A percentile compares a stretch with the other conserved stretches of the same genome.
These are phyloP conservation scores for Calocybe gambosa DNA, from an alignment of 1,284 basidiomycete genomes.

Conservation along the genomic window DNA sequence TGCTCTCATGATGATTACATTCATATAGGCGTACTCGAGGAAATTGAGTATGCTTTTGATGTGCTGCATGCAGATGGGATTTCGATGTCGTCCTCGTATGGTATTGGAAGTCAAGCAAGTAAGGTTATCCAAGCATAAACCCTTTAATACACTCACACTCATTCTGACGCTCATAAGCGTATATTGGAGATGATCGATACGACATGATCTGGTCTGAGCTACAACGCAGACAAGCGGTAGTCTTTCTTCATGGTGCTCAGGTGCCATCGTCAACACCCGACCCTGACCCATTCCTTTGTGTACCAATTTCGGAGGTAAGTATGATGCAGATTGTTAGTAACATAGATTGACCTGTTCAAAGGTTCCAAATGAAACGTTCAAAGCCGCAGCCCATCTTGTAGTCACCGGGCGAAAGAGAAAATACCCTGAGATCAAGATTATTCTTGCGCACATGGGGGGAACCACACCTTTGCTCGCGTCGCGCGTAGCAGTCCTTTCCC, in stretches of 20 bases:
- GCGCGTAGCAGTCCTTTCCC: slow-evolving; percentile 58
- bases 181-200: slow-evolving; percentile 57
- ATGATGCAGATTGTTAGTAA: background rate
- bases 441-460: slow-evolving; percentile 67
- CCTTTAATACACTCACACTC: background rate
- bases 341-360: slow-evolving; percentile 20
- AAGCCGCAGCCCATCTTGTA: slow-evolving; percentile 69
- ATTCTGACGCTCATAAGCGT: slow-evolving; percentile 34
- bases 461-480: slow-evolving; percentile 53
- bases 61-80: slow-evolving; percentile 55
- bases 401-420: slow-evolving; percentile 61
- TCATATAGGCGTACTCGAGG: slow-evolving; percentile 41
- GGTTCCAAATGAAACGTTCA: slow-evolving; percentile 76
- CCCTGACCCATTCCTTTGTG: slow-evolving; percentile 53
- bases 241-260: slow-evolving; percentile 68
- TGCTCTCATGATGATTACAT: background rate
- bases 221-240: slow-evolving; percentile 45
- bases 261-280: slow-evolving; percentile 55
- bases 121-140: slow-evolving; percentile 7
- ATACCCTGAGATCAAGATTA: slow-evolving; percentile 50
- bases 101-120: slow-evolving; percentile 43
- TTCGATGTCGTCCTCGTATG: slow-evolving; percentile 58
- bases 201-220: slow-evolving; percentile 64
- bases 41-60: slow-evolving; percentile 55
- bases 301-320: slow-evolving; percentile 62